Conservation (phyloP, 1,139 yeast genomes). For the Suhomyces coccinellae region DNA sequence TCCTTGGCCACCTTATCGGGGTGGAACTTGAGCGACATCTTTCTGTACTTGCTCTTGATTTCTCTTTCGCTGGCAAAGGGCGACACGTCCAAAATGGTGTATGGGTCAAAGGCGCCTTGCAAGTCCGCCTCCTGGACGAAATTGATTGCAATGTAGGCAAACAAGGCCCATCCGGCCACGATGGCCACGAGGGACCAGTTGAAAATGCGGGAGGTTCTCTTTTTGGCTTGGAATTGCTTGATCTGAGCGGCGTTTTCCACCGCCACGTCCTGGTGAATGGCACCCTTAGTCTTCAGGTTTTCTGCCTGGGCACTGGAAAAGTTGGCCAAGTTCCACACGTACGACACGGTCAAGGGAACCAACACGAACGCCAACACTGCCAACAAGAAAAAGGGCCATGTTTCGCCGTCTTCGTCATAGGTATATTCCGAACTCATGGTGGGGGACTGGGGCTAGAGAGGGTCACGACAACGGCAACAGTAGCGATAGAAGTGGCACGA, state of each 20-base stretch:
- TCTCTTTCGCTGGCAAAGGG: conserved; percentile 70
- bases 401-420: conserved; percentile 89
- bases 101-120: conserved; percentile 75
- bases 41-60: conserved; percentile 80
- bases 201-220: conserved; percentile 40
- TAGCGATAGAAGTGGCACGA: neutral
- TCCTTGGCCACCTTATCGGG: conserved; percentile 87
- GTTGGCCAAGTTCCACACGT: conserved; percentile 32
- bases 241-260: conserved; percentile 48
- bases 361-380: conserved; percentile 65
- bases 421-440: conserved; percentile 52
- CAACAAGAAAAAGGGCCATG: conserved; percentile 92
- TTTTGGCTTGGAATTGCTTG: conserved; percentile 39
- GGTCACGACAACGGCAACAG: neutral
- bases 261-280: conserved; percentile 32
- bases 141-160: conserved; percentile 50
- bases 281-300: conserved; percentile 32
- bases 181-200: conserved; percentile 49
- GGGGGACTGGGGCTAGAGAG: neutral
- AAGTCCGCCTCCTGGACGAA: conserved; percentile 51
- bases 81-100: conserved; percentile 76
- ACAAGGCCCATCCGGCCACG: conserved; percentile 66
- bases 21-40: conserved; percentile 82
- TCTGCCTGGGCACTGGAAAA: conserved; percentile 24
- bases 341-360: conserved; percentile 65